These are phyloP conservation scores for Phaffia australis DNA, from an alignment of 768 basidiomycete genomes.

Conservation along the genomic window DNA sequence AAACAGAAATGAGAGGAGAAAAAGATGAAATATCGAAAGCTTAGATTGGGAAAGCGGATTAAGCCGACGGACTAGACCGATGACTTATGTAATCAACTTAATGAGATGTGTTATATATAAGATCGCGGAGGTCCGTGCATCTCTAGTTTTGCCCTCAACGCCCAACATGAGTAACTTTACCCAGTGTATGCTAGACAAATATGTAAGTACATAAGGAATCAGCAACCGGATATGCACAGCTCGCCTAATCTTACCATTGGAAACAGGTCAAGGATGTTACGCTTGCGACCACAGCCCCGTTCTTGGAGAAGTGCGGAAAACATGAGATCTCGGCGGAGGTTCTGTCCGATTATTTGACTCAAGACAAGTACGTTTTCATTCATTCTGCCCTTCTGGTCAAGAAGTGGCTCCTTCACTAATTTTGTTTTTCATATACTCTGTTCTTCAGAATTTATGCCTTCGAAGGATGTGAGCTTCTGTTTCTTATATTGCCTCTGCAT, in stretches of 20 bases:
- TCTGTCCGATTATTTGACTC: constrained; percentile 56
- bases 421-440: no score
- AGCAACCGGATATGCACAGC: background rate
- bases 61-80: no score
- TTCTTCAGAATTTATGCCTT: constrained; percentile 48
- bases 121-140: no score
- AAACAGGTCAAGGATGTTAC: constrained; percentile 10
- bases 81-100: no score
- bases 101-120: no score
- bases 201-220: background rate
- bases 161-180: constrained; percentile 2
- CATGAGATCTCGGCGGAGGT: constrained; percentile 44
- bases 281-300: constrained; percentile 41
- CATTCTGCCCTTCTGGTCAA: no score
- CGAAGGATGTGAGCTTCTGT: constrained; percentile 43
- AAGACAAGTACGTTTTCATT: constrained; percentile 45
- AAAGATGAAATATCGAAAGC: no score
- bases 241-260: background rate
- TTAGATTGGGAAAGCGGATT: no score
- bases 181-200: constrained; percentile 18
- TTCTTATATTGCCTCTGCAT: no score
- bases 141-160: no score
- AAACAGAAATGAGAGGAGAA: no score
- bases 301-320: constrained; percentile 51
- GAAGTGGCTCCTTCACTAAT: no score